Conservation (phyloP, 495 filamentous ascomycete genomes). For the Geoglossum glabrum region DNA sequence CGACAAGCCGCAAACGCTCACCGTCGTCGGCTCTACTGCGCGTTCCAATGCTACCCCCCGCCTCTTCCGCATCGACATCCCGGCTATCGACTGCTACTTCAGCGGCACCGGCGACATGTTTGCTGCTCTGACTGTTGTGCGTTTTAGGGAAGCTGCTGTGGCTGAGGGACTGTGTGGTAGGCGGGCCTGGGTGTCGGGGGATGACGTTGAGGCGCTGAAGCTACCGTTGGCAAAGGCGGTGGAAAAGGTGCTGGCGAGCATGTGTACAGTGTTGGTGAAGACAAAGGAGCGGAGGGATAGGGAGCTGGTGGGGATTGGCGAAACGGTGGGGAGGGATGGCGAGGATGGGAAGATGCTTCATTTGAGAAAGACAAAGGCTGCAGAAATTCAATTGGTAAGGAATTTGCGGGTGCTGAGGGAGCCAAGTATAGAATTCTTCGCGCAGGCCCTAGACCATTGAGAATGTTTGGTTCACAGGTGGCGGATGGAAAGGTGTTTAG, state of each 20-base stretch:
- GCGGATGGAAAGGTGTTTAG: no score
- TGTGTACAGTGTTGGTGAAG: slow-evolving; percentile 66
- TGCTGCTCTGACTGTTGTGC: slow-evolving; percentile 68
- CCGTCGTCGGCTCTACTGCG: slow-evolving; percentile 59
- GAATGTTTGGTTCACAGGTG: background rate
- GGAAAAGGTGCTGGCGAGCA: slow-evolving; percentile 78
- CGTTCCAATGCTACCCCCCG: slow-evolving; percentile 41
- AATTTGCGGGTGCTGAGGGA: slow-evolving; percentile 42
- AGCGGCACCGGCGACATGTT: slow-evolving; percentile 97
- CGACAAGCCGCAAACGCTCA: slow-evolving; percentile 32
- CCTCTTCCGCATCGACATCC: slow-evolving; percentile 65
- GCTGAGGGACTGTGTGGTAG: slow-evolving; percentile 18
- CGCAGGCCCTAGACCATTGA: slow-evolving; percentile 25
- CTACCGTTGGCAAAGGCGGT: slow-evolving; percentile 65
- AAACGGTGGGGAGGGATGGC: slow-evolving; percentile 21
- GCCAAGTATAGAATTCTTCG: slow-evolving; percentile 38
- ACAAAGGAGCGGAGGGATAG: slow-evolving; percentile 49
- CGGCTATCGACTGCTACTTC: slow-evolving; percentile 78
- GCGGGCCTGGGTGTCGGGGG: slow-evolving; percentile 46
- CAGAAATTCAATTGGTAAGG: slow-evolving; percentile 61
- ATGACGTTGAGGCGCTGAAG: slow-evolving; percentile 43
- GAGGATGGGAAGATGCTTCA: slow-evolving; percentile 41
- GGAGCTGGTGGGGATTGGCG: slow-evolving; percentile 11
- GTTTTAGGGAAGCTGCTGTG: slow-evolving; percentile 63
- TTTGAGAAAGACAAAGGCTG: slow-evolving; percentile 49